phyloP scores from a whole-genome alignment of 768 basidiomycete genomes.

The Leucogyrophana mollusca region DNA sequence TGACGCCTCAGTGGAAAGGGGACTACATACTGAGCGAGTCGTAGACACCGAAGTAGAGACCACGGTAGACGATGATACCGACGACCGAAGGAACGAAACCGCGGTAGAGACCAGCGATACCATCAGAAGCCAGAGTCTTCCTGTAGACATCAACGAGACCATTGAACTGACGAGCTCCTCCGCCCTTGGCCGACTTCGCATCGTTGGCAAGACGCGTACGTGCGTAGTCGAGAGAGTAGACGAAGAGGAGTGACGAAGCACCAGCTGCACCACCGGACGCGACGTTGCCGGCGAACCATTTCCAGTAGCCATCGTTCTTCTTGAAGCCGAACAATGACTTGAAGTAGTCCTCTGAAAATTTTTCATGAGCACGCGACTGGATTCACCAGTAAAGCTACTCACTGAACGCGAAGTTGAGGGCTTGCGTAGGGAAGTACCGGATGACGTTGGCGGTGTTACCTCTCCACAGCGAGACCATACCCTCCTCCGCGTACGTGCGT shows the following conservation, averaged over 20 bases:
- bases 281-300: conserved; percentile 97
- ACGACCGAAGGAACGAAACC: conserved; percentile 99
- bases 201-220: conserved; percentile 99
- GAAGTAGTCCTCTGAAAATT: conserved; percentile 82
- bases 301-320: conserved; percentile 97
- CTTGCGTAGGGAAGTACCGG: conserved; percentile 99
- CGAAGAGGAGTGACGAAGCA: conserved; percentile 97
- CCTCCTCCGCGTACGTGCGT: conserved; percentile 95
- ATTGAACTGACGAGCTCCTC: conserved; percentile 96
- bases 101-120: conserved; percentile 99
- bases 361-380: conserved; percentile 13
- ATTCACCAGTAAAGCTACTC: conserved; percentile 36
- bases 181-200: conserved; percentile 93
- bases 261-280: conserved; percentile 99
- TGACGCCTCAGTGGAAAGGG: conserved; percentile 20
- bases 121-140: conserved; percentile 97
- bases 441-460: conserved; percentile 99
- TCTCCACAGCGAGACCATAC: conserved; percentile 93
- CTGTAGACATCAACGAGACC: conserved; percentile 96
- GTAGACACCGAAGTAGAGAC: conserved; percentile 98
- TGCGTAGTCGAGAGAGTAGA: conserved; percentile 99
- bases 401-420: conserved; percentile 99
- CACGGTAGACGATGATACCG: conserved; percentile 99
- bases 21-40: conserved; percentile 81
- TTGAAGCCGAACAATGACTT: conserved; percentile 99